phyloP scores from a whole-genome alignment of 2,329 filamentous ascomycete genomes.

The Albifimbria verrucaria region DNA sequence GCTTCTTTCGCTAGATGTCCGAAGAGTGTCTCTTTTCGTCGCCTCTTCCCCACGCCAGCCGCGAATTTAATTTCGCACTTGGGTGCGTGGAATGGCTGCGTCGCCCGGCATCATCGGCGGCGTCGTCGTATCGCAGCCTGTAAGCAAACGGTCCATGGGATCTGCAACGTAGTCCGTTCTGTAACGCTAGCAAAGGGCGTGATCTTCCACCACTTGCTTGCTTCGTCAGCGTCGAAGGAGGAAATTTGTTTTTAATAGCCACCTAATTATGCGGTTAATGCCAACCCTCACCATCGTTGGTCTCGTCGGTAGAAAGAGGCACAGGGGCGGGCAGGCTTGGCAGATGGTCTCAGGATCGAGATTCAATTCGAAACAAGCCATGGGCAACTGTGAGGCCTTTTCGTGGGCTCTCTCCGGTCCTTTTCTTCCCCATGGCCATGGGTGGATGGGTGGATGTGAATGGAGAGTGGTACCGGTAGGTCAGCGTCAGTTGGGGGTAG shows the following conservation, averaged over 20 bases:
- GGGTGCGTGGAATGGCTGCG: background rate
- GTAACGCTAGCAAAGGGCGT: background rate
- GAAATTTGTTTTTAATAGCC: too few species aligned
- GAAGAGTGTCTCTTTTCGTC: background rate
- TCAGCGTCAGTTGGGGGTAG: too few species aligned
- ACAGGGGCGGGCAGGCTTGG: too few species aligned
- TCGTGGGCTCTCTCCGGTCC: constrained; percentile 7
- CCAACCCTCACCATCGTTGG: too few species aligned
- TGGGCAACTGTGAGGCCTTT: background rate
- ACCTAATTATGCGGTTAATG: too few species aligned
- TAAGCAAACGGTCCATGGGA: background rate
- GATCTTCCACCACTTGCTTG: background rate
- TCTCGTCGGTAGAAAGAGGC: too few species aligned
- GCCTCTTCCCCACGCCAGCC: background rate
- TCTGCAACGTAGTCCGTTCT: background rate
- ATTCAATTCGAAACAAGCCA: background rate
- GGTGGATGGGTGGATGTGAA: too few species aligned
- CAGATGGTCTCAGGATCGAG: background rate
- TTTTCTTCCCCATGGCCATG: too few species aligned
- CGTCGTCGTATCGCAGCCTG: background rate
- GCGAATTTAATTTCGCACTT: background rate
- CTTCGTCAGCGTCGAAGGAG: too few species aligned
- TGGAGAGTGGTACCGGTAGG: too few species aligned
- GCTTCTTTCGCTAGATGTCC: background rate
- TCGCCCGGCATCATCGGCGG: background rate